phyloP scores from a whole-genome alignment of 495 filamentous ascomycete genomes.

The Symbiotaphrina buchneri region DNA sequence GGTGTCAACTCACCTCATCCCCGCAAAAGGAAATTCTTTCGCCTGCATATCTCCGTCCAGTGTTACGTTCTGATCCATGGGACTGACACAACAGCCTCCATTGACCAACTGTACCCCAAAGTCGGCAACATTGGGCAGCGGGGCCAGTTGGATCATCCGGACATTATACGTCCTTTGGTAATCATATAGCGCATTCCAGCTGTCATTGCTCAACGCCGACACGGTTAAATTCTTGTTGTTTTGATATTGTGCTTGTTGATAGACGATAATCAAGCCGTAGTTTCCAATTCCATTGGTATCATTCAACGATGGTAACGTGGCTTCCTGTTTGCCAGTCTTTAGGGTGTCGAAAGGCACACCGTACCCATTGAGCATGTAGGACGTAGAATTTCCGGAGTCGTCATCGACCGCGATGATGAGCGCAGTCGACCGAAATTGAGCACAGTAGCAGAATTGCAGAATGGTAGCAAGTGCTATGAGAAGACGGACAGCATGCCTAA shows the following conservation, averaged over 20 bases:
- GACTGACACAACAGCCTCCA: constrained; percentile 23
- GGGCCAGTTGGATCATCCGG: constrained; percentile 36
- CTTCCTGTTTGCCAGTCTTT: constrained; percentile 26
- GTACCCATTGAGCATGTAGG: constrained; percentile 32
- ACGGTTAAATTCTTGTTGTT: constrained; percentile 19
- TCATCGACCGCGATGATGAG: constrained; percentile 32
- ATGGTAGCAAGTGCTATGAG: too few relatives aligned
- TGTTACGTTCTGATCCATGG: constrained; percentile 26
- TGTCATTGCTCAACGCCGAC: constrained; percentile 29
- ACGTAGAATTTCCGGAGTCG: constrained; percentile 20
- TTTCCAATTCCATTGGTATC: constrained; percentile 21
- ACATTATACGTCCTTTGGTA: constrained; percentile 35
- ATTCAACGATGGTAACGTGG: constrained; percentile 26
- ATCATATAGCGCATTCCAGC: constrained; percentile 30
- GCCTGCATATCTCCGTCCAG: constrained; percentile 20
- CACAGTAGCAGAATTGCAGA: too few relatives aligned
- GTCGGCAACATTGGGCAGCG: constrained; percentile 30
- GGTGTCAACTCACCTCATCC: background rate
- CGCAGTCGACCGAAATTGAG: too few relatives aligned
- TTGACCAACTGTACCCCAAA: constrained; percentile 21
- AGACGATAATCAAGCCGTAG: constrained; percentile 31
- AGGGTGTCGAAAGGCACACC: constrained; percentile 34
- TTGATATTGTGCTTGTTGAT: constrained; percentile 30
- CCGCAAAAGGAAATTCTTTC: background rate
- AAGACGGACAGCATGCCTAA: too few relatives aligned